Conservation (phyloP, 352 stramenopile genomes). For the Phytopythium mirpurense region DNA sequence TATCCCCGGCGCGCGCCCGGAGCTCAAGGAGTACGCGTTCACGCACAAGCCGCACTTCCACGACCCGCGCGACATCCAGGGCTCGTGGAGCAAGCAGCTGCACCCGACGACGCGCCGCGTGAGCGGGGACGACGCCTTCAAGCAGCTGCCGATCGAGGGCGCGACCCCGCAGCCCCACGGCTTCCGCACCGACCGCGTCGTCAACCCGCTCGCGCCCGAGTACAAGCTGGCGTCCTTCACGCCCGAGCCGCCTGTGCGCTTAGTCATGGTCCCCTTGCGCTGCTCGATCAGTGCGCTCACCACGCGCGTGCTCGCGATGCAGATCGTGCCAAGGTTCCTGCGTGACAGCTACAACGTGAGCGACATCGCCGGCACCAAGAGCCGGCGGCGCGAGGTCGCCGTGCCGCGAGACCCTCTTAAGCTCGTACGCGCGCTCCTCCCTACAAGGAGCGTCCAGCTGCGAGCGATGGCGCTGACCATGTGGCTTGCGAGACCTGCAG, state of each 20-base stretch:
- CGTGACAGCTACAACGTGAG: constrained; percentile 70
- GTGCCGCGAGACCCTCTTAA: constrained; percentile 45
- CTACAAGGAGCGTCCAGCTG: too few species aligned
- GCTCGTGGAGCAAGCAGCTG: constrained; percentile 52
- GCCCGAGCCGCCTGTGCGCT: constrained; percentile 26
- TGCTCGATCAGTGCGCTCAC: too few species aligned
- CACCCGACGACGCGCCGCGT: constrained; percentile 42
- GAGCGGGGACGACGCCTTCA: constrained; percentile 57
- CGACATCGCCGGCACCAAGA: constrained; percentile 64
- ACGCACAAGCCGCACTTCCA: constrained; percentile 67
- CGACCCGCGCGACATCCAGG: constrained; percentile 51
- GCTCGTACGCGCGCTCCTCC: too few species aligned
- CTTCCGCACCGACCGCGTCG: constrained; percentile 60
- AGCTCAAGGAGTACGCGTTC: constrained; percentile 60
- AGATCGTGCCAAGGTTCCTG: constrained; percentile 55
- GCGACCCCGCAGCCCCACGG: constrained; percentile 36
- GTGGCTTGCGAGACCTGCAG: constrained; percentile 10
- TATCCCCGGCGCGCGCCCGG: constrained; percentile 38
- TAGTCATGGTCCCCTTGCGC: neutral
- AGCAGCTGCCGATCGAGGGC: constrained; percentile 65
- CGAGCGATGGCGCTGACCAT: neutral
- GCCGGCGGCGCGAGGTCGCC: constrained; percentile 30
- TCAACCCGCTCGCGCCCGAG: constrained; percentile 54
- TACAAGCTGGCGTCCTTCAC: constrained; percentile 58
- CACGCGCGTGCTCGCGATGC: neutral